Evolutionary conservation across 2,329 filamentous ascomycete genomes (phyloP), one percentile per base, ranked within the genome.

Genomic region (Pestalotiopsis sp.): DNA sequence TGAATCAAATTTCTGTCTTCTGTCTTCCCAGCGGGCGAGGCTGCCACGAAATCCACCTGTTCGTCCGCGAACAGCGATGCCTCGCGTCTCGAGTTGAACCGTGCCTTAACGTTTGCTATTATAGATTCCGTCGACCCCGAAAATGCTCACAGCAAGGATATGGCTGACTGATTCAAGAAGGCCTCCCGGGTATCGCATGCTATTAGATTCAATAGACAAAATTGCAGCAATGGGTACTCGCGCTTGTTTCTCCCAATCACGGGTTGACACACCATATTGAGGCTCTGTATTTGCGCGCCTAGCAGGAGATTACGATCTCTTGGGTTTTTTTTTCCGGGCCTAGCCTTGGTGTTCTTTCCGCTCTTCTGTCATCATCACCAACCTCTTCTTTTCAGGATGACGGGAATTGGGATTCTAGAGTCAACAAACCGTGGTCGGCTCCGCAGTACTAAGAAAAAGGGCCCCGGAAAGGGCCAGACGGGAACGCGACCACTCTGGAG

Each of bases 221-320:
- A n/a, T 66, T 66, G 27, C 25, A 52, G n/a, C 36, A 45, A 66
- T 52, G 57, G 57, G 60, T 25, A 62, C 66, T 56, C 58, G 66
- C 66, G 66, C 68, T 59, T 66, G 64, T 56, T 4, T 68, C 67
- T 68, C 66, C 68, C 68, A 68, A 70, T 70, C 68, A 69, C 23
- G 61, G 13, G 68, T 13, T 67, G 68, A 67, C 68, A 69, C 68
- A 61, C 41, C 40, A 66, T 38, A 20, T 57, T 49, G 49, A 66
- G 41, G 49, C 41, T 66, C 36, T 59, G 27, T n/a, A 36, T 71
- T 75, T 11, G 68, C 17, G n/a, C 60, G 38, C 60, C 27, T 38
- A 68, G 45, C 65, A 71, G 71, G 45, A 67, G 64, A 41, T 65
- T 68, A 59, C 57, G 57, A 36, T 27, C 23, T 59, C 23, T 59